Evolutionary conservation across 257 asterid species (phyloP), one percentile per base, ranked within the genome.

Genomic region (Nicotiana sylvestris): DNA sequence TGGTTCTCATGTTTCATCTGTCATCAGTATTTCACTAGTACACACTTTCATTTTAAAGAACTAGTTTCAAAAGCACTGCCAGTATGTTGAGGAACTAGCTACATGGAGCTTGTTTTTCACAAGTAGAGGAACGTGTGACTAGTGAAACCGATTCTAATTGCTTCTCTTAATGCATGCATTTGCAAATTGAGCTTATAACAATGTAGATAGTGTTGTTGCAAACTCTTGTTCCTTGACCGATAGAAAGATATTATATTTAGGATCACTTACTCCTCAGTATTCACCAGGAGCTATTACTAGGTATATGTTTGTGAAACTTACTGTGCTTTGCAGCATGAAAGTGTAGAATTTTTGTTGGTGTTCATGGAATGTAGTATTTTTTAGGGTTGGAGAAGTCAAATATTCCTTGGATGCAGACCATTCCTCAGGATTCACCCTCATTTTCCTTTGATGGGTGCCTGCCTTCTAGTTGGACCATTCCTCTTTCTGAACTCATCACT

Each of bases 221-320:
- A 27, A 6, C 51, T 66, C 51, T 3, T 32, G 76, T 85, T 88
- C 91, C 94, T 91, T 90, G 88, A 90, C 95, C 61, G 81, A 16
- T 32, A 32, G 66, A 57, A 84, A 96, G 97, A 94, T 92, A 94
- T 93, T 97, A 80, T 88, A 85, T 83, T 92, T 86, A 91, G 98
- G 88, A 93, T 96, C 78, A 78, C 85, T 46, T 94, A 91, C 85
- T 94, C 97, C 9, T 91, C 92, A 60, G 56, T 87, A 64, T 94
- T 94, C 91, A 94, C 94, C 90, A 88, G 87, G 81, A 85, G 87
- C 77, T 93, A 89, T 89, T 94, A 93, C 89, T 85, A 94, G 97
- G 99, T 96, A 88, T 49, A 32, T 66, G 49, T 13, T 32, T 32
- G 74, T 16, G 49, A 66, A 66, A 66, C 49, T 66, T 66, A 32